phyloP scores from a whole-genome alignment of 2,329 filamentous ascomycete species.

The Capronia coronata region DNA sequence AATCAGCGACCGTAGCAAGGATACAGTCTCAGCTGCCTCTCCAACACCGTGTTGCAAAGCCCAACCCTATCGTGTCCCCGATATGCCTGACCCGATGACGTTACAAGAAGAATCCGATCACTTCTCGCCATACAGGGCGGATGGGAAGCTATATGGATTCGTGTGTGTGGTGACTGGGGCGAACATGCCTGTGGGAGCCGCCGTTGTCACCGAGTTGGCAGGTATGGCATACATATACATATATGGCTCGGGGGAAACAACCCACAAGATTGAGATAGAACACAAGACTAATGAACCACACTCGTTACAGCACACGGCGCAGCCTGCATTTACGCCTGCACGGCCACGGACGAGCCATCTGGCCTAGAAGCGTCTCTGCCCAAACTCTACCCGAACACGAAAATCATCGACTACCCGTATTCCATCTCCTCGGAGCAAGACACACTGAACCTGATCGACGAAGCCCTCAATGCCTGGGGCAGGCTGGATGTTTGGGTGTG shows the following conservation, averaged over 20 bases:
- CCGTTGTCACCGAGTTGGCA: slow-evolving; percentile 55
- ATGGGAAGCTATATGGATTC: slow-evolving; percentile 58
- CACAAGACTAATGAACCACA: background rate
- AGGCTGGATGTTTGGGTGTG: slow-evolving; percentile 57
- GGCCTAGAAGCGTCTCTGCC: slow-evolving; percentile 32
- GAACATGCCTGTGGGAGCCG: slow-evolving; percentile 54
- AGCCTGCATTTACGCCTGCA: slow-evolving; percentile 52
- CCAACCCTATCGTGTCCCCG: background rate
- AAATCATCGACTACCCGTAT: slow-evolving; percentile 57
- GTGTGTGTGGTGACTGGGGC: slow-evolving; percentile 60
- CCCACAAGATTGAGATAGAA: background rate
- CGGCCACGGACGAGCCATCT: slow-evolving; percentile 17
- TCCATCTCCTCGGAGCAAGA: slow-evolving; percentile 54
- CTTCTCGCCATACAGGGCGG: slow-evolving; percentile 52
- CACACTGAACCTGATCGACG: slow-evolving; percentile 56
- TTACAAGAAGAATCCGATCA: slow-evolving; percentile 38
- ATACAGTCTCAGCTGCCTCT: too few species aligned
- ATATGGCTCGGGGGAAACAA: too few species aligned
- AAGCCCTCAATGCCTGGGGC: slow-evolving; percentile 55
- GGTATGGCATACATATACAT: slow-evolving; percentile 30
- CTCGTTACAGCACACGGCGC: slow-evolving; percentile 51
- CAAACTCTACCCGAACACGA: slow-evolving; percentile 48
- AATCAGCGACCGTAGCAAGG: too few species aligned
- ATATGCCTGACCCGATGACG: slow-evolving; percentile 21
- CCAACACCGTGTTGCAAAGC: too few species aligned